Evolutionary conservation across 352 stramenopile genomes (phyloP).

Genomic region (Phytophthora agathidicida): DNA sequence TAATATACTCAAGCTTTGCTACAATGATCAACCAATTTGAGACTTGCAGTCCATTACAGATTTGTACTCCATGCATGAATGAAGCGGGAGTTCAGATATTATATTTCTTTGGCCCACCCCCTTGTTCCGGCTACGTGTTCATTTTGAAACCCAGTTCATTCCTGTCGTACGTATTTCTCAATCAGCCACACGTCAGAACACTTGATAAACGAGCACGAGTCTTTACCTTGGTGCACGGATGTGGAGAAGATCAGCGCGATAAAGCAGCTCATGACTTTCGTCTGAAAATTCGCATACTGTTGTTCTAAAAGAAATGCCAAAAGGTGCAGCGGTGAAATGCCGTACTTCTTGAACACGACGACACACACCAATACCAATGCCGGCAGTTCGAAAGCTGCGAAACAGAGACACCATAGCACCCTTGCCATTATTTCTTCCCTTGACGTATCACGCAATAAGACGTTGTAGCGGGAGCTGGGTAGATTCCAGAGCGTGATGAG

Average conservation of each 20-base stretch:
- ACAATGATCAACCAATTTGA: no score
- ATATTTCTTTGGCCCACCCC: no score
- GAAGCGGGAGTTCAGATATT: no score
- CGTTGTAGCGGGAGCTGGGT: slow-evolving; percentile 34
- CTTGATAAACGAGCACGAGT: no score
- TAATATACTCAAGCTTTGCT: no score
- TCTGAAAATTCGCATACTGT: slow-evolving; percentile 37
- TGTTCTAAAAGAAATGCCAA: slow-evolving; percentile 47
- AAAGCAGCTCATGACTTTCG: slow-evolving; percentile 32
- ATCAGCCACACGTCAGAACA: no score
- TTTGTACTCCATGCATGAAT: no score
- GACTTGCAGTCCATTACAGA: no score
- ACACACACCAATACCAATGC: slow-evolving; percentile 18
- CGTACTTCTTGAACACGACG: slow-evolving; percentile 35
- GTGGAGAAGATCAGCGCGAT: slow-evolving; percentile 23
- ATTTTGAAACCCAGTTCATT: slow-evolving; percentile 6
- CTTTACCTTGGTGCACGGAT: slow-evolving; percentile 29
- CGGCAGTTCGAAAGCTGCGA: slow-evolving; percentile 14
- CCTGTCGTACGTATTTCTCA: no score
- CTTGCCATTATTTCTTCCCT: slow-evolving; percentile 3
- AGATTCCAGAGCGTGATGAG: slow-evolving; percentile 30
- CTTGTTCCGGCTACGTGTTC: no score
- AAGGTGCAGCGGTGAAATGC: slow-evolving; percentile 26
- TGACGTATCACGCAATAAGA: slow-evolving; percentile 16
- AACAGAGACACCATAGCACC: slow-evolving; percentile 11